phyloP scores from a whole-genome alignment of 352 stramenopile species.

The Blastocystis sp. region DNA sequence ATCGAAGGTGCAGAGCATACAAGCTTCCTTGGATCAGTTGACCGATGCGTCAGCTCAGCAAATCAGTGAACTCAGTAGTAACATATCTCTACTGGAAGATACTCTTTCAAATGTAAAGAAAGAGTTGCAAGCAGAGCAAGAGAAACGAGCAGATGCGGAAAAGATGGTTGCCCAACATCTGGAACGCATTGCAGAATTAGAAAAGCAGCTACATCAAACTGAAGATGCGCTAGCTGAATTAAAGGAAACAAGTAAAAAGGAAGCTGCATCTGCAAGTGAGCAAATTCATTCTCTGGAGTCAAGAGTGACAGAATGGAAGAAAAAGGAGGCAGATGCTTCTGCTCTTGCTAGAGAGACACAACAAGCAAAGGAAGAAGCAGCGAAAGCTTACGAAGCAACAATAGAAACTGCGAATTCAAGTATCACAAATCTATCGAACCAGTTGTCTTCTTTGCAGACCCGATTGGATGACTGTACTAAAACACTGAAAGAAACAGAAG shows the following conservation, averaged over 20 bases:
- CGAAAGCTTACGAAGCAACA: neutral
- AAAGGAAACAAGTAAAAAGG: neutral
- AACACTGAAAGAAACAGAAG: neutral
- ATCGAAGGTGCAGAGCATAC: neutral
- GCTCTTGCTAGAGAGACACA: neutral
- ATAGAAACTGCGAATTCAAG: neutral
- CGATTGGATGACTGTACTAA: neutral
- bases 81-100: neutral
- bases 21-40: neutral
- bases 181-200: neutral
- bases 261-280: neutral
- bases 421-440: neutral
- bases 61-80: neutral
- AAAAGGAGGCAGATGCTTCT: neutral
- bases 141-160: neutral
- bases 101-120: neutral
- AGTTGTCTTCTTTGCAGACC: neutral
- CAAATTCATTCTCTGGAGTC: neutral
- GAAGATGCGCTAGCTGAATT: neutral
- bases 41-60: neutral
- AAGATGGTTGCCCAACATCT: neutral
- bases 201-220: neutral
- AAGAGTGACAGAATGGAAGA: neutral
- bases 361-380: neutral
- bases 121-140: neutral